A percentile compares a stretch with the other conserved stretches of the same genome.
phyloP scores from a whole-genome alignment of 2,329 filamentous ascomycete species.

The Fusarium sp. region DNA sequence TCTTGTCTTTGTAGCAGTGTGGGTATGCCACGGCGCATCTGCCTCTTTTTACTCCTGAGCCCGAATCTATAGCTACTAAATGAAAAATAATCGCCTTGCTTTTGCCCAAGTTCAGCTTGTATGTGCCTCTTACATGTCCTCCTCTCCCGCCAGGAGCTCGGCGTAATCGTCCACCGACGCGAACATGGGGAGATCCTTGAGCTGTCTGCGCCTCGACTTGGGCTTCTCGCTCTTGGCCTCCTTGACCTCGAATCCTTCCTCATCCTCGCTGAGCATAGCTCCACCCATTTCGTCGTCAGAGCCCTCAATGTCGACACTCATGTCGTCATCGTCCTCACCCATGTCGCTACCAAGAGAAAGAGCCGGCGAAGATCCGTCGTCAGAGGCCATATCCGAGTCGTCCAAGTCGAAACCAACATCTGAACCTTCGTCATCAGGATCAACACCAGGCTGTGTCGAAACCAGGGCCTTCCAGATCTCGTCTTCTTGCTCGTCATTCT shows the following conservation, averaged over 20 bases:
- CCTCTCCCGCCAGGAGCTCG: slow-evolving; percentile 80
- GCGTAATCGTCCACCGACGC: slow-evolving; percentile 95
- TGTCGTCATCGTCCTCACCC: slow-evolving; percentile 60
- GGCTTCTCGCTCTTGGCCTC: slow-evolving; percentile 66
- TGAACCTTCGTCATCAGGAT: slow-evolving; percentile 59
- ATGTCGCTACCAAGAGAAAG: slow-evolving; percentile 58
- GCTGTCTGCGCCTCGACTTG: slow-evolving; percentile 78
- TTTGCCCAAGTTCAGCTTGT: slow-evolving; percentile 5
- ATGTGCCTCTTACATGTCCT: slow-evolving; percentile 57
- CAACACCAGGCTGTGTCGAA: slow-evolving; percentile 77
- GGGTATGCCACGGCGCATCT: slow-evolving; percentile 16
- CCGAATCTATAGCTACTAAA: slow-evolving; percentile 26
- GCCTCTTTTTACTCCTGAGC: slow-evolving; percentile 32
- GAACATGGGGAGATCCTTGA: slow-evolving; percentile 92
- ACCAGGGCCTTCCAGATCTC: slow-evolving; percentile 95
- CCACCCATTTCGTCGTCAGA: slow-evolving; percentile 59
- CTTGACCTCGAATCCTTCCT: slow-evolving; percentile 68
- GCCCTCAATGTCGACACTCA: slow-evolving; percentile 52
- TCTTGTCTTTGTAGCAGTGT: slow-evolving; percentile 7
- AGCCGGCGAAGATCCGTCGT: slow-evolving; percentile 56
- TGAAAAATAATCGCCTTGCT: slow-evolving; percentile 29
- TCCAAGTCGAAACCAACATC: slow-evolving; percentile 65
- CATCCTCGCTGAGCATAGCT: slow-evolving; percentile 55
- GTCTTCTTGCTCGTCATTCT: slow-evolving; percentile 74
- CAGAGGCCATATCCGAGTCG: slow-evolving; percentile 62